Evolutionary conservation across 371 early-diverging fungal genomes (phyloP), one percentile per base, ranked within the genome.

Genomic region (Mortierella sp.): DNA sequence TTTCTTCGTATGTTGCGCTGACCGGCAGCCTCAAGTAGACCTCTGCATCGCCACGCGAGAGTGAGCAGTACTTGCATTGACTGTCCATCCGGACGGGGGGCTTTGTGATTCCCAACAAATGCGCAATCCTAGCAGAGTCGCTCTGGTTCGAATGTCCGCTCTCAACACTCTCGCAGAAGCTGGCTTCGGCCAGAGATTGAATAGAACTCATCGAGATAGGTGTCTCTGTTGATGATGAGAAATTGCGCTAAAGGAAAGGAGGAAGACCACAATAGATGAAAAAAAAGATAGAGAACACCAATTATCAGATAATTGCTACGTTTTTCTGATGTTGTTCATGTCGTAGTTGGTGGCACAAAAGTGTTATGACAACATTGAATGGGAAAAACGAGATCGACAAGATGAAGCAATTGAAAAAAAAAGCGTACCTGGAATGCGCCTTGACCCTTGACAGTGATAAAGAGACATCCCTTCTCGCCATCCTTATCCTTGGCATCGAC

Each of bases 101-200:
- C 70, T 91, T 92, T 3, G 94, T 94, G 65, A 98, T 97, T 26
- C 93, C 94, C 24, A 98, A 89, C 13, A 91, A 63, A 52, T 91
- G 81, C 8, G 95, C 96, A 83, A 99, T 97, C 71, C 91, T 89
- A n/a, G 92, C 94, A 26, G 95, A 91, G 75, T 96, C 95, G 44
- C 90, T 88, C 80, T 98, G 98, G 75, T 93, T 93, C 10, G 97
- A 95, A 84, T 99, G 99, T 11, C 92, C 96, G n/a, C 97, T 90
- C 89, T 98, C 99, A 65, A 97, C 97, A n/a, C 98, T 97, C 89
- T 98, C 98, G 89, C 98, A 98, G 81, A 98, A 97, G 50, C 90
- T 89, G 2, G 97, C 94, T 26, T 95, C 91, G 44, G 90, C 77
- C 9, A 95, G 84, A 60, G 87, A 83, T 71, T 84, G 79, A 45